Conservation (phyloP, 257 asterid species). For the Przewalskia tangutica region DNA sequence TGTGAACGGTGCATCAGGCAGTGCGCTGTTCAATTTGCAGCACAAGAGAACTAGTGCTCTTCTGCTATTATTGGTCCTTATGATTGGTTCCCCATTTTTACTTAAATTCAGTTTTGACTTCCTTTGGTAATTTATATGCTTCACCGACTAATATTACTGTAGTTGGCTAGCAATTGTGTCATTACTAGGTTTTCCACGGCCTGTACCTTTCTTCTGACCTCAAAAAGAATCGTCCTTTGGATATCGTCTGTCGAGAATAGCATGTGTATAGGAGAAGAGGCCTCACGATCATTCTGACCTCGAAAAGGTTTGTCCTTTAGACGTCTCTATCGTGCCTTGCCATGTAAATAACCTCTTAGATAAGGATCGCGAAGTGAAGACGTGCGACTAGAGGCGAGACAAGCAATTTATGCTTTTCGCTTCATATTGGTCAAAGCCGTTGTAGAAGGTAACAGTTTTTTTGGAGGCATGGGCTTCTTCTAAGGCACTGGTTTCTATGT, state of each 20-base stretch:
- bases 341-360: background rate
- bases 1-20: conserved; percentile 40
- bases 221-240: background rate
- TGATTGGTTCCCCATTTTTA: conserved; percentile 25
- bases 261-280: background rate
- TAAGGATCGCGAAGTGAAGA: background rate
- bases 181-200: background rate
- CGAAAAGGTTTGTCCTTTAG: background rate
- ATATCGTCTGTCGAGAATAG: background rate
- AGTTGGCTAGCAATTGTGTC: conserved; percentile 1
- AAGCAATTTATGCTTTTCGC: background rate
- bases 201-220: background rate
- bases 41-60: background rate
- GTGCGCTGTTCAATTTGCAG: conserved; percentile 4
- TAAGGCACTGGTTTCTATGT: background rate
- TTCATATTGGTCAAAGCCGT: background rate
- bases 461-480: background rate
- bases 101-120: background rate
- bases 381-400: background rate
- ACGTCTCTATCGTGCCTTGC: background rate
- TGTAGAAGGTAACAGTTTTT: background rate
- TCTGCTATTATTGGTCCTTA: conserved; percentile 8
- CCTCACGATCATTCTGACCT: background rate
- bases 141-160: background rate
- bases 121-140: background rate